Evolutionary conservation across 2,329 filamentous ascomycete species (phyloP), one percentile per base, ranked within the genome.

Genomic region (Verticillium tricorpus): DNA sequence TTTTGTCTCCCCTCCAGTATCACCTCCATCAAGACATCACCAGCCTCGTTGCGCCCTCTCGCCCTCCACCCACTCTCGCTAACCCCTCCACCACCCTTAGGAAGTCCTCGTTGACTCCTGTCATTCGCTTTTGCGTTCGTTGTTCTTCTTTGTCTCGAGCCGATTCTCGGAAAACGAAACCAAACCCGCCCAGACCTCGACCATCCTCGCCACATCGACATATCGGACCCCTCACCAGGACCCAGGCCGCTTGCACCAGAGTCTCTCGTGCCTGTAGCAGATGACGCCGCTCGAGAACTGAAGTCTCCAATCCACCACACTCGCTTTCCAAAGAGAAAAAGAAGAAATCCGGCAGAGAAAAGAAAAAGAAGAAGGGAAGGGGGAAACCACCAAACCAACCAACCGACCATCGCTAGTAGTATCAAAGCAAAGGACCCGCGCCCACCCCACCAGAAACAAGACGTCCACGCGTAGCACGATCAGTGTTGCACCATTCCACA

Each of bases 21-120:
- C 56, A 34, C 60, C 35, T 56, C 60, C 60, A 60, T 57, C 64
- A 64, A 35, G 62, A 62, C 34, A 60, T 35, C 45, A 60, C 50
- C 63, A 66, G 63, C 63, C 63, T 63, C 63, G 63, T 62, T 64
- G 63, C 61, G 61, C 60, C 22, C 56, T 28, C 56, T 40, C 56
- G n/a, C 34, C 19, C 58, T 31, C 40, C 50, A 52, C 40, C 31
- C 58, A 52, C 58, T 17, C 58, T 31, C 54, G 25, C 31, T 80
- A 77, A 73, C 72, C 72, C 73, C 73, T 74, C 70, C 69, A 69
- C 68, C 63, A 68, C 74, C 73, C 72, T 74, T 83, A 86, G 86
- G 86, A 88, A 88, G 85, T 86, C 86, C 86, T 89, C 86, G 86
- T 82, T 78, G 86, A 82, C 86, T 89, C 86, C 86, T 87, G 85